Evolutionary conservation across 345 rosid genomes (phyloP).

Genomic region (Isatis tinctoria): DNA sequence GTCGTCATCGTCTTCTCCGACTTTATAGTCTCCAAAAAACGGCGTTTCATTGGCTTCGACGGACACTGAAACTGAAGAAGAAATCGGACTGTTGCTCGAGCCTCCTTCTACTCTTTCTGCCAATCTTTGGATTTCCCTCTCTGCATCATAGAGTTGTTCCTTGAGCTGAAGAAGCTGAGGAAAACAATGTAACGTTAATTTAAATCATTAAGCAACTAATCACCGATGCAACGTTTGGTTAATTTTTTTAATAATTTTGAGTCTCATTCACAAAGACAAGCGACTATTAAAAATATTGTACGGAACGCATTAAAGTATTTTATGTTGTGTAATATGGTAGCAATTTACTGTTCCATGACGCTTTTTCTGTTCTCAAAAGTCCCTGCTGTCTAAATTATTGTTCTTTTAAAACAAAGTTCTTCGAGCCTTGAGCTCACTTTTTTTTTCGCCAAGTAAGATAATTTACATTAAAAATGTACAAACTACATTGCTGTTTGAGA

Average conservation of each 20-base stretch:
- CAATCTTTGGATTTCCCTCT: constrained; percentile 51
- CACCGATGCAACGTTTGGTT: not conserved
- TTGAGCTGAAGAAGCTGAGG: constrained; percentile 58
- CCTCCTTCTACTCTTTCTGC: constrained; percentile 44
- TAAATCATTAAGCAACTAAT: constrained; percentile 8
- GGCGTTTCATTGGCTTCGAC: constrained; percentile 37
- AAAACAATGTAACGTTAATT: not conserved
- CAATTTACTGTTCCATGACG: constrained; percentile 31
- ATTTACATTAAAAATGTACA: not conserved
- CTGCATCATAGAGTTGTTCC: constrained; percentile 51
- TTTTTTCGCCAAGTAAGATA: constrained; percentile 1
- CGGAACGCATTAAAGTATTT: not conserved
- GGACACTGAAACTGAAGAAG: constrained; percentile 40
- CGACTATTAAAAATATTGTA: constrained; percentile 2
- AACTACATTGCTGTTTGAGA: not conserved
- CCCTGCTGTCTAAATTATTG: not conserved
- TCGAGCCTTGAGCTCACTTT: constrained; percentile 49
- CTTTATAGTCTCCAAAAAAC: constrained; percentile 44
- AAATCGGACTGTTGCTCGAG: constrained; percentile 45
- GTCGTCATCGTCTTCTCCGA: constrained; percentile 39
- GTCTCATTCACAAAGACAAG: constrained; percentile 19
- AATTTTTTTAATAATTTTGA: no score
- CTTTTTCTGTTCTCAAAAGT: constrained; percentile 1
- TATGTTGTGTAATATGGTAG: constrained; percentile 36
- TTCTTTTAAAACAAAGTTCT: constrained; percentile 20